These are phyloP conservation scores for Serendipita sp. DNA, from an alignment of 768 basidiomycete species.

Conservation along the genomic window DNA sequence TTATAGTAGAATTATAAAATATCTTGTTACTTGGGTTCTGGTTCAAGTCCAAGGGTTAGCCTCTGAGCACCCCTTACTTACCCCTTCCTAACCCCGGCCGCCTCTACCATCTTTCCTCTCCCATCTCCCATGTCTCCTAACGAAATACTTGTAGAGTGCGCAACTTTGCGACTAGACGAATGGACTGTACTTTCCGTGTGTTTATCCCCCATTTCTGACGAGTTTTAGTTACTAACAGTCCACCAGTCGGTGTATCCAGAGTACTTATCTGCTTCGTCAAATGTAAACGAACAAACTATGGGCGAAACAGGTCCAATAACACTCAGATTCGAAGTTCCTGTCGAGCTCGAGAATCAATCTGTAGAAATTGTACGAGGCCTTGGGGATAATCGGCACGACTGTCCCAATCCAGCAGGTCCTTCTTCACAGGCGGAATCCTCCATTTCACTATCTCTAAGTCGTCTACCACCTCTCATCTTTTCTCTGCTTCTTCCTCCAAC, in stretches of 20 bases:
- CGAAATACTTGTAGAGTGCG: conserved; percentile 6
- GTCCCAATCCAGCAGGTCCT: conserved; percentile 16
- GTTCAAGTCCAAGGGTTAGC: no score
- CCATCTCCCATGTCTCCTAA: not conserved
- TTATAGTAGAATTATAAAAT: no score
- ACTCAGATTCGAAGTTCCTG: conserved; percentile 47
- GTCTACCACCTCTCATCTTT: conserved; percentile 47
- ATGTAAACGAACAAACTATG: conserved; percentile 18
- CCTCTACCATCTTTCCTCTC: not conserved
- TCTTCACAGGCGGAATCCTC: conserved; percentile 24
- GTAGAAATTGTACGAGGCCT: not conserved
- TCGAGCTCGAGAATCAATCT: conserved; percentile 33
- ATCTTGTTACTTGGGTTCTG: no score
- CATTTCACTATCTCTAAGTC: conserved; percentile 8
- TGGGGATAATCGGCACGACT: no score
- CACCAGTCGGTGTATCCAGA: conserved; percentile 65
- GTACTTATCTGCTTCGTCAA: conserved; percentile 16
- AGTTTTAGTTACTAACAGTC: not conserved
- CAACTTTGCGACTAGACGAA: conserved; percentile 27
- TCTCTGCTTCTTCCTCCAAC: conserved; percentile 33
- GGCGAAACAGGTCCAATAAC: conserved; percentile 24
- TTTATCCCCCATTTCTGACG: conserved; percentile 5
- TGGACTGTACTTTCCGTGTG: conserved; percentile 45
- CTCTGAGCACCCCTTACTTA: not conserved
- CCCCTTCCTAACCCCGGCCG: not conserved